A percentile compares a stretch with the other conserved stretches of the same genome.
These are phyloP conservation scores for Fusarium sambucinum DNA, from an alignment of 2,329 filamentous ascomycete genomes.

Conservation along the genomic window DNA sequence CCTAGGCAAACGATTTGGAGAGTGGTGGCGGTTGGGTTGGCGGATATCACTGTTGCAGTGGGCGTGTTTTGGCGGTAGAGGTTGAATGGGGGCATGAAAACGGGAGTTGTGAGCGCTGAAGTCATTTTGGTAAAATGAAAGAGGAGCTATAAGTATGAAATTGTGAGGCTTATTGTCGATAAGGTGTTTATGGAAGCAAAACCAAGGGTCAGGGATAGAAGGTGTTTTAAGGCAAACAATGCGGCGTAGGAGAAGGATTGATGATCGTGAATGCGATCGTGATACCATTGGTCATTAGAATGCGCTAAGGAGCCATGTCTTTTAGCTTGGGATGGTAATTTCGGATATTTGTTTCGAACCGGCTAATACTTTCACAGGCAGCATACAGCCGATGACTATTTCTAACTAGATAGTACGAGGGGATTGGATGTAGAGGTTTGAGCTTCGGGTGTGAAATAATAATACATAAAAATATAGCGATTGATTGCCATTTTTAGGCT, in stretches of 20 bases:
- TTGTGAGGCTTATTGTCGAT: neutral
- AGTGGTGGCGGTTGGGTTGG: slow-evolving; percentile 14
- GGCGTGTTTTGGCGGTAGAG: neutral
- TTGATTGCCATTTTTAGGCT: no score
- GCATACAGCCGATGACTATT: no score
- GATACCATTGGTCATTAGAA: neutral
- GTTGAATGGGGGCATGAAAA: slow-evolving; percentile 1
- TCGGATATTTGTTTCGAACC: neutral
- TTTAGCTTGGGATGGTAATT: neutral
- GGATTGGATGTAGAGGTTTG: neutral
- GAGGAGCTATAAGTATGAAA: neutral
- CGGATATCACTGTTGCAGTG: neutral
- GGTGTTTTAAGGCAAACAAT: neutral
- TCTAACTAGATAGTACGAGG: neutral
- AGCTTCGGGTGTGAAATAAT: neutral
- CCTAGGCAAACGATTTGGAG: neutral
- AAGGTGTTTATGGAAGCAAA: no score
- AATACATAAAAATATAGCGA: no score
- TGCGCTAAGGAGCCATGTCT: neutral
- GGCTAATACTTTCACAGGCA: neutral
- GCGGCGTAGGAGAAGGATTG: neutral
- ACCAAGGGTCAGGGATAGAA: neutral
- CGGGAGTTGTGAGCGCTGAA: slow-evolving; percentile 2
- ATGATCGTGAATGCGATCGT: neutral
- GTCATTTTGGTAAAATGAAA: neutral